phyloP scores from a whole-genome alignment of 2,329 filamentous ascomycete species.

The Talaromyces sp. region DNA sequence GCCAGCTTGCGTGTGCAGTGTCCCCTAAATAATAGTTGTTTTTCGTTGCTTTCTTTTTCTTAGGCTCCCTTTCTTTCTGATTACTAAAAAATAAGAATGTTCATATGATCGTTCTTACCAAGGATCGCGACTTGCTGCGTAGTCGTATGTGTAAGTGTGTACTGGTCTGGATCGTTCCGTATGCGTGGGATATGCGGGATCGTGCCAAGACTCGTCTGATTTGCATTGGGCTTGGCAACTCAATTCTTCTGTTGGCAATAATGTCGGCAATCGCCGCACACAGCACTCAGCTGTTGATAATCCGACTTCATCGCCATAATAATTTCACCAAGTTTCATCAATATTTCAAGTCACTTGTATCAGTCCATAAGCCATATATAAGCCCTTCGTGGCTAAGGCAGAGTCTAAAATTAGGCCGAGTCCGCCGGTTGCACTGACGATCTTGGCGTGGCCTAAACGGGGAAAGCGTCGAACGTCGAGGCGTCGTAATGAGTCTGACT shows the following conservation, averaged over 20 bases:
- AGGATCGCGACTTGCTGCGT: background rate
- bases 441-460: conserved; percentile 15
- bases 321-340: background rate
- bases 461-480: conserved; percentile 13
- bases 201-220: conserved; percentile 4
- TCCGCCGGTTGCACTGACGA: conserved; percentile 7
- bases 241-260: background rate
- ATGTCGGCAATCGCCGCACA: background rate
- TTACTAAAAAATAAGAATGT: background rate
- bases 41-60: background rate
- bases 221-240: conserved; percentile 1
- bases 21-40: background rate
- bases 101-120: background rate
- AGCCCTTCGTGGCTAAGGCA: background rate
- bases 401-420: conserved; percentile 12
- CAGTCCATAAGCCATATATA: background rate
- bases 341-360: background rate
- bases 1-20: conserved; percentile 18
- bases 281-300: background rate
- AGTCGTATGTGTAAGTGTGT: background rate
- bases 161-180: conserved; percentile 4
- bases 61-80: background rate
- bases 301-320: background rate
- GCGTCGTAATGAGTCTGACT: conserved; percentile 19
- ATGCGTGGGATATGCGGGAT: background rate